Conservation (phyloP, 371 early-diverging fungal genomes). For the Circinella minor region DNA sequence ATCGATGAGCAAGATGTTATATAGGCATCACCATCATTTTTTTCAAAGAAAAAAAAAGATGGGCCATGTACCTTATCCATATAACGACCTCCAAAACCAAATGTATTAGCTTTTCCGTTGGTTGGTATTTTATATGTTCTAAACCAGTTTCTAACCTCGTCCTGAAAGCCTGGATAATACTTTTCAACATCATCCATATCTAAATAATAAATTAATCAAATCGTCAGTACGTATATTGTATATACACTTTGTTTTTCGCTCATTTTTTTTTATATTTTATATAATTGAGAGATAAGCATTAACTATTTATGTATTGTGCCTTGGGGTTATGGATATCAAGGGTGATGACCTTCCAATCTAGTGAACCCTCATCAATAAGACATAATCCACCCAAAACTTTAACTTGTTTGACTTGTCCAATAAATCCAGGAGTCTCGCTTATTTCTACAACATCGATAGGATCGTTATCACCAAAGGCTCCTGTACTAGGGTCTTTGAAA, state of each 20-base stretch:
- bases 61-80: conserved; percentile 2
- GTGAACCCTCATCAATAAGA: conserved; percentile 94
- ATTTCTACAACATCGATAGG: conserved; percentile 97
- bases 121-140: conserved; percentile 12
- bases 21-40: no score
- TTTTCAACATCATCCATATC: conserved; percentile 13
- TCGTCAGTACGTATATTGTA: no score
- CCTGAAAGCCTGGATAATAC: conserved; percentile 4
- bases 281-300: neutral
- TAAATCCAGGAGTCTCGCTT: conserved; percentile 79
- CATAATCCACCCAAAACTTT: conserved; percentile 96
- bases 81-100: conserved; percentile 9
- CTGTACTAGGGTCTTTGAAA: conserved; percentile 80
- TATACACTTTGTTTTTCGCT: neutral
- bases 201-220: neutral
- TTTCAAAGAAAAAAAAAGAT: no score
- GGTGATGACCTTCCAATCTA: conserved; percentile 97
- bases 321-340: conserved; percentile 93
- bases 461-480: conserved; percentile 93
- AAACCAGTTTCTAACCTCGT: conserved; percentile 8
- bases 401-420: conserved; percentile 96
- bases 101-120: conserved; percentile 5
- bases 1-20: no score
- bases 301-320: conserved; percentile 82
- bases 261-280: no score